Evolutionary conservation across 1,284 basidiomycete species (phyloP), one percentile per base, ranked within the genome.

Genomic region (Afroboletus lepidellus): DNA sequence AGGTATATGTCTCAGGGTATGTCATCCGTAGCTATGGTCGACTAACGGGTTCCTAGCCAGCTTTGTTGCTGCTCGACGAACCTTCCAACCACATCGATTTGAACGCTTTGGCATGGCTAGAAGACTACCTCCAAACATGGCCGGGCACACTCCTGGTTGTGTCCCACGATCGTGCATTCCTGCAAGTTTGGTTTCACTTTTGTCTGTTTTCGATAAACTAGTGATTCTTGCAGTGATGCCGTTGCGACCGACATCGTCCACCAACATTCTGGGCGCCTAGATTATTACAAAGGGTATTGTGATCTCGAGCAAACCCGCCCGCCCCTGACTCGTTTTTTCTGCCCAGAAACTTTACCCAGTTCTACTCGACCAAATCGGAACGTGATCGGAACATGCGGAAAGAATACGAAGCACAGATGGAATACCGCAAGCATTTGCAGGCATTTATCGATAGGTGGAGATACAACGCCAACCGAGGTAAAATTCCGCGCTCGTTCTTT

Each of bases 101-200:
- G 27, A 92, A 92, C 66, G 89, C 90, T 5, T 75, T 92, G 60
- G 89, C 89, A 41, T 92, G 88, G 89, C 71, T 89, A 57, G 96
- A 98, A 78, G 94, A 98, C 67, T 99, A 99, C 71, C 81, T 99
- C 16, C 95, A 96, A 69, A 97, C 93, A 5, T 99, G 97, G 95
- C 76, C 85, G 1, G 91, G 92, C 44, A 98, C 96, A 0, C 77
- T 99, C 18, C 84, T 99, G 34, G 95, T 98, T 38, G 97, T 99
- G 84, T 92, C 96, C 54, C 97, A 99, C 81, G 97, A 99, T 73
- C 87, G 97, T 66, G 92, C 96, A 27, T 99, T 99, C 84, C 77
- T 99, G 80, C 89, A 62, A 63, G 84, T 70, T 25, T 37, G 21
- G 16, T 12, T 21, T 7, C 38, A 41, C 8, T 5, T 4, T 24